Evolutionary conservation across 2,329 filamentous ascomycete genomes (phyloP).

Genomic region (Sporothrix schenckii): DNA sequence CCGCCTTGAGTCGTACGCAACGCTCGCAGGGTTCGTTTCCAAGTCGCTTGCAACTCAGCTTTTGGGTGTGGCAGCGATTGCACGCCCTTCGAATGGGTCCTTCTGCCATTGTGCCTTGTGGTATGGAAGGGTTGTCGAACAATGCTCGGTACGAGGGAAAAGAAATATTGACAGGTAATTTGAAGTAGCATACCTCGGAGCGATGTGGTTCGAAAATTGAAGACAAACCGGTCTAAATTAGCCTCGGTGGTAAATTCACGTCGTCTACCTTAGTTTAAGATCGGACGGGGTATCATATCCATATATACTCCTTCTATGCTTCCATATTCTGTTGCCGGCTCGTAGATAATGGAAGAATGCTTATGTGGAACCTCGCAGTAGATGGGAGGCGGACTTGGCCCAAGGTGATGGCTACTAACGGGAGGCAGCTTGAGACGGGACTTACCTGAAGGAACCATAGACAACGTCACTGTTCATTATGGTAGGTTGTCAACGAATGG

Average conservation of each 20-base stretch:
- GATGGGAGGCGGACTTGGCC: background rate
- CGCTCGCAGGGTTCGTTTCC: constrained; percentile 49
- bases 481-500: constrained; percentile 5
- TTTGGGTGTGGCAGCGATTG: constrained; percentile 53
- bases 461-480: background rate
- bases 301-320: constrained; percentile 24
- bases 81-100: constrained; percentile 48
- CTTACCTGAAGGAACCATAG: constrained; percentile 16
- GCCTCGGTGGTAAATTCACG: background rate
- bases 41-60: constrained; percentile 51
- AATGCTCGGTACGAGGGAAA: background rate
- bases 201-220: background rate
- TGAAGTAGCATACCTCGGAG: background rate
- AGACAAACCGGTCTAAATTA: background rate
- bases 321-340: background rate
- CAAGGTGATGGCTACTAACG: background rate
- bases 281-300: constrained; percentile 19
- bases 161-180: background rate
- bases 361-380: background rate
- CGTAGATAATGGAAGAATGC: background rate
- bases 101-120: constrained; percentile 30
- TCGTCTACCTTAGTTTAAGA: background rate
- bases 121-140: background rate
- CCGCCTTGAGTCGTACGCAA: constrained; percentile 47
- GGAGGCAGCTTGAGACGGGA: constrained; percentile 4